These are phyloP conservation scores for Leccinellum luteum DNA, from an alignment of 768 basidiomycete species.

Conservation along the genomic window DNA sequence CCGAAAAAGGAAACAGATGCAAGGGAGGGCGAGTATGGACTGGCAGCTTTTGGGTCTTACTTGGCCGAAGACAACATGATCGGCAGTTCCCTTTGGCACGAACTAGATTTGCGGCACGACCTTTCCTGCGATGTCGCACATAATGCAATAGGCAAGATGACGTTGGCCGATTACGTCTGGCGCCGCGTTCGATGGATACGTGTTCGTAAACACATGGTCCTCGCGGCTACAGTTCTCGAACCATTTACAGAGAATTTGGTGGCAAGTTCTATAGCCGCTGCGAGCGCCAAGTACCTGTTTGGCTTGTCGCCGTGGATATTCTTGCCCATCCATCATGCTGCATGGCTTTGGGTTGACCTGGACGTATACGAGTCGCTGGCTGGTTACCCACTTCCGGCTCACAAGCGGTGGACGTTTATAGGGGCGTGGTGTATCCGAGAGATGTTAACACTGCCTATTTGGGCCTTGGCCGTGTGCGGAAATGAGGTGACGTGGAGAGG, in stretches of 20 bases:
- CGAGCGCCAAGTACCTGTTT: conserved; percentile 50
- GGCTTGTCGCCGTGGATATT: conserved; percentile 54
- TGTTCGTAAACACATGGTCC: conserved; percentile 91
- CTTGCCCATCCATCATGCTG: conserved; percentile 54
- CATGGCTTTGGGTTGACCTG: conserved; percentile 79
- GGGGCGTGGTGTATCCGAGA: conserved; percentile 81
- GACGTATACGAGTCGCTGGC: conserved; percentile 79
- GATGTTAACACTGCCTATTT: conserved; percentile 84
- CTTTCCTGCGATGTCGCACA: conserved; percentile 88
- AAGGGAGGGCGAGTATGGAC: conserved; percentile 41
- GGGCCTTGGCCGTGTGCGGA: conserved; percentile 77
- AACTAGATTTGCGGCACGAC: conserved; percentile 83
- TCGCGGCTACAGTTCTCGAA: conserved; percentile 82
- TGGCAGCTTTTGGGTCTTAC: conserved; percentile 81
- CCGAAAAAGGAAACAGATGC: conserved; percentile 34
- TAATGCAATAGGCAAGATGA: conserved; percentile 88
- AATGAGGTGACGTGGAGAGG: conserved; percentile 89
- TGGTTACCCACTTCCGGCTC: conserved; percentile 53
- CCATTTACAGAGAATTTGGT: conserved; percentile 90
- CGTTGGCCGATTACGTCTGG: conserved; percentile 79
- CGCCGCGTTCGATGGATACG: conserved; percentile 95
- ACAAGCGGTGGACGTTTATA: conserved; percentile 57
- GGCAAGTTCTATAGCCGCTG: conserved; percentile 60
- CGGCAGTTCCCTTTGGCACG: conserved; percentile 88
- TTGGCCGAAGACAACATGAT: conserved; percentile 99